Evolutionary conservation across 2,329 filamentous ascomycete genomes (phyloP), one percentile per base, ranked within the genome.

Genomic region (Ophiocordyceps camponoti-leonardi): DNA sequence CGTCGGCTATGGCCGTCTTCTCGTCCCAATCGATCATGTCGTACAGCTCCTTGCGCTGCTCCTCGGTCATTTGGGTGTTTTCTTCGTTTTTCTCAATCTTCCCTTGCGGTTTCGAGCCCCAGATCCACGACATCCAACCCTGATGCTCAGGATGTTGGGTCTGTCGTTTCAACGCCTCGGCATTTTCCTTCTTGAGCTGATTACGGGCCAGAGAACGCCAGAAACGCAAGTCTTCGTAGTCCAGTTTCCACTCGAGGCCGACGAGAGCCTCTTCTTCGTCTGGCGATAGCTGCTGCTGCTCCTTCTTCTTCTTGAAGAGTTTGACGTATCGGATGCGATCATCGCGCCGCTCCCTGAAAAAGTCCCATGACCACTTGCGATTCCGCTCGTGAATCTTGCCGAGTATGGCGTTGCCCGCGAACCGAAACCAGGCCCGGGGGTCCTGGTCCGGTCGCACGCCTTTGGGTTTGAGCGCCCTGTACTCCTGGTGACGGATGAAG

Each of bases 1-100:
- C 81, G 52, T 94, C 87, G 0, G 86, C 73, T 37, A 98, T 73
- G 2, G 83, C 85, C 49, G 88, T 81, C 68, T 95, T 96, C 63
- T 99, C 92, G 50, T 98, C 86, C 81, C 90, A 99, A 56, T 96
- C 92, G 55, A 99, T 99, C 44, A 86, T 93, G 53, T 93, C 83
- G 61, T 96, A 98, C 11, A 99, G 74, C 63, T 98, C 90, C 60
- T 96, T 87, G 40, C 90, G 81, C 60, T 99, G 88, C 61, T 96
- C 81, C 49, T 98, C 92, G 0, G 86, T 93, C 73, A 98, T 94
- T 48, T 86, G 77, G 0, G 81, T 85, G 50, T 88, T 83, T 53
- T 93, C 83, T 4, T 79, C 63, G 43, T 65, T 66, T 42, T 67
- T 72, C 41, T 83, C 71, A 39, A 83, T 73, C 44, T 61, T 63